Percentiles rank a stretch among this genome's conserved stretches.
These are phyloP conservation scores for Flaveria bidentis DNA, from an alignment of 129 eudicot genomes.

Conservation along the genomic window DNA sequence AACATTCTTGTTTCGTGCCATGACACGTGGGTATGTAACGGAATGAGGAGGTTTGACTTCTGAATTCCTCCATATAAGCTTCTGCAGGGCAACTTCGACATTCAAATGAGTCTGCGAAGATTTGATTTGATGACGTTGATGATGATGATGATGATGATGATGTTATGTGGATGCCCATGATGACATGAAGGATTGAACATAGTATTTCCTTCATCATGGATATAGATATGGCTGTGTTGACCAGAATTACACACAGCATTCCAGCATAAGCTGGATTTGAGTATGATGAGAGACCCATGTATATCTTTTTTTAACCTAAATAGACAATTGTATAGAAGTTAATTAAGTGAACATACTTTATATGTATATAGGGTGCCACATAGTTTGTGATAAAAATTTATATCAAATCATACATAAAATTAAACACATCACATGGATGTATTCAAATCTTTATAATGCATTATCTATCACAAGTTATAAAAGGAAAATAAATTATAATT, in stretches of 20 bases:
- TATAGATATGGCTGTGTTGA: constrained; percentile 67
- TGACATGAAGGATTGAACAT: constrained; percentile 49
- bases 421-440: too few relatives aligned
- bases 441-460: too few relatives aligned
- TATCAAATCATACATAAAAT: too few relatives aligned
- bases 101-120: constrained; percentile 34
- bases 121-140: constrained; percentile 30
- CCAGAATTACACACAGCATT: constrained; percentile 59
- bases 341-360: background rate
- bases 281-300: constrained; percentile 70
- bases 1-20: constrained; percentile 58
- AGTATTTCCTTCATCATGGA: constrained; percentile 51
- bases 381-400: too few relatives aligned
- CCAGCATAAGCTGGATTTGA: constrained; percentile 70
- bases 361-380: too few relatives aligned
- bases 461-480: too few relatives aligned
- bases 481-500: too few relatives aligned
- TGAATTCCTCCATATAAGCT: constrained; percentile 63
- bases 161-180: constrained; percentile 47
- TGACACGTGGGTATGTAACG: constrained; percentile 45
- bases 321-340: background rate
- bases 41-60: constrained; percentile 50
- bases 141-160: constrained; percentile 4
- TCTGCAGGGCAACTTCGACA: constrained; percentile 47
- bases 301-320: constrained; percentile 36